A percentile compares a stretch with the other conserved stretches of the same genome.
phyloP scores from a whole-genome alignment of 23 red algal genomes.

The Gracilariopsis chorda region DNA sequence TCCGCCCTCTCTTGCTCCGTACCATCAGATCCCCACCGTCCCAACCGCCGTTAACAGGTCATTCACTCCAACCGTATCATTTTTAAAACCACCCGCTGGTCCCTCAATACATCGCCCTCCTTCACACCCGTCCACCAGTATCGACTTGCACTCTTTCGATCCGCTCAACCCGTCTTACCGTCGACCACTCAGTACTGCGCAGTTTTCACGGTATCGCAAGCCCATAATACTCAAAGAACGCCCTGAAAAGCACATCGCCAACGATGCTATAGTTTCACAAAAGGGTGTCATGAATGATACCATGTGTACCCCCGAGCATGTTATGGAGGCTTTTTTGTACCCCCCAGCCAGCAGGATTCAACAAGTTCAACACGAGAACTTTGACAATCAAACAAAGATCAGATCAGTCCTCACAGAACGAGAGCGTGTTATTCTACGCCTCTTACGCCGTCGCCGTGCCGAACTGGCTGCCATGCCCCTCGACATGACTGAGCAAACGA shows the following conservation, averaged over 20 bases:
- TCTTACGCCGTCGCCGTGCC: slow-evolving; percentile 19
- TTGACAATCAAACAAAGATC: slow-evolving; percentile 34
- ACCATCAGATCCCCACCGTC: not conserved
- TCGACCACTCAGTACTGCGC: not conserved
- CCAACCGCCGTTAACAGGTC: not conserved
- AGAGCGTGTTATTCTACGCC: slow-evolving; percentile 37
- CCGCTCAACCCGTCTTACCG: not conserved
- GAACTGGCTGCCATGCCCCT: slow-evolving; percentile 56
- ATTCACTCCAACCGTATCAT: slow-evolving; percentile 21
- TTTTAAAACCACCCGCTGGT: slow-evolving; percentile 10
- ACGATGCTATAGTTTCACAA: slow-evolving; percentile 8
- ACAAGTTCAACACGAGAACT: not conserved
- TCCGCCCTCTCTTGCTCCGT: not conserved
- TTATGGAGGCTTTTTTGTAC: slow-evolving; percentile 31
- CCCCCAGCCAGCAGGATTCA: not conserved
- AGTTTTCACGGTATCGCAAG: slow-evolving; percentile 18
- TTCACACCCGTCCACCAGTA: not conserved
- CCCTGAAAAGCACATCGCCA: not conserved
- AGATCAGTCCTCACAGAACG: slow-evolving; percentile 51
- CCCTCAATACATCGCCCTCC: not conserved
- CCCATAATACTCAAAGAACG: not conserved
- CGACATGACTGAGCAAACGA: slow-evolving; percentile 50
- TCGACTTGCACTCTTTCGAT: not conserved
- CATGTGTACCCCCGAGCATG: slow-evolving; percentile 9
- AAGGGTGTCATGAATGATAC: slow-evolving; percentile 42